Percentiles rank a stretch among this genome's conserved stretches.
Conservation (phyloP, 2,329 filamentous ascomycete genomes). For the Leptographium radiaticola region DNA sequence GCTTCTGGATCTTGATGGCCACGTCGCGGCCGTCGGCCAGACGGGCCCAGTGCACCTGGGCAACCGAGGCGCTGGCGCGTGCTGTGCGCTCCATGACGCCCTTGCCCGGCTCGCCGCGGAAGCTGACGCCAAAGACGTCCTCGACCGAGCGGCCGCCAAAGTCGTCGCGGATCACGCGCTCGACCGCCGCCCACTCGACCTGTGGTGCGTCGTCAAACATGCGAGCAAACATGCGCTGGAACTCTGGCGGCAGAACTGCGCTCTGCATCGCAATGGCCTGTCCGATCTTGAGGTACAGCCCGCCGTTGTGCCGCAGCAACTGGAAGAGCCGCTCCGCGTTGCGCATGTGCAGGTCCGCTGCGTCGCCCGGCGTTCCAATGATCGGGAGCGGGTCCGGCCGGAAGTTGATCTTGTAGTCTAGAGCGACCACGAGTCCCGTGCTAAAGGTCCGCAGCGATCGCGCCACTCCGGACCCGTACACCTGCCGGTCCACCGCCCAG, state of each 20-base stretch:
- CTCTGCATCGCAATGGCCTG: conserved; percentile 98
- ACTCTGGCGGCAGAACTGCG: conserved; percentile 82
- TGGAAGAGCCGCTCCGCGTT: conserved; percentile 76
- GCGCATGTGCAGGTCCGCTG: conserved; percentile 67
- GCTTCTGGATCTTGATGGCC: conserved; percentile 92
- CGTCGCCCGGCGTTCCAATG: conserved; percentile 36
- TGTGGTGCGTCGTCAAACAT: conserved; percentile 99
- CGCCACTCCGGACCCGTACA: conserved; percentile 67
- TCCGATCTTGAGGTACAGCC: conserved; percentile 92
- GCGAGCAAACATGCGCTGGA: conserved; percentile 86
- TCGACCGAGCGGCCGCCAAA: conserved; percentile 74
- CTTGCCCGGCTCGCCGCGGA: conserved; percentile 51
- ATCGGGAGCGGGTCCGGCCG: conserved; percentile 54
- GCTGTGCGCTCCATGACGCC: conserved; percentile 48
- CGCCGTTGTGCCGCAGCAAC: conserved; percentile 74
- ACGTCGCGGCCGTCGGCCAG: conserved; percentile 80
- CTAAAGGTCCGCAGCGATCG: conserved; percentile 74
- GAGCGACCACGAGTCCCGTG: conserved; percentile 63
- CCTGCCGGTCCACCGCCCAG: conserved; percentile 57
- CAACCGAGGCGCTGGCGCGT: conserved; percentile 75
- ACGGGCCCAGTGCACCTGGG: conserved; percentile 91
- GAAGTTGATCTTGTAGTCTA: conserved; percentile 98
- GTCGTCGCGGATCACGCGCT: conserved; percentile 74
- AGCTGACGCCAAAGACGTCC: conserved; percentile 86
- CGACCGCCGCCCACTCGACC: conserved; percentile 75